Percentiles rank a stretch among this genome's conserved stretches.
Evolutionary conservation across 306 rosid genomes (phyloP).

Genomic region (Dalbergia cochinchinensis): DNA sequence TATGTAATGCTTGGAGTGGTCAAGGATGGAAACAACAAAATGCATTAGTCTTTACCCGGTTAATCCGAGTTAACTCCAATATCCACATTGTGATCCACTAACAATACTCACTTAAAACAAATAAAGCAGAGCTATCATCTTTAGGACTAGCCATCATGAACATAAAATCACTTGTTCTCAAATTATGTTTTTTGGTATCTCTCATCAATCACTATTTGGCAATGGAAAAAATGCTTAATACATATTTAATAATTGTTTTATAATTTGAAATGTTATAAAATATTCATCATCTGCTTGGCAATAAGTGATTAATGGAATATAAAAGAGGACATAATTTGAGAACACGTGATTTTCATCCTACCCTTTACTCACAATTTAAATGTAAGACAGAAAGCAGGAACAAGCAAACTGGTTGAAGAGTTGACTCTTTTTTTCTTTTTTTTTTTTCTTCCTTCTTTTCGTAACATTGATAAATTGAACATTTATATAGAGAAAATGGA

Average conservation of each 20-base stretch:
- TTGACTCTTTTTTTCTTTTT: neutral
- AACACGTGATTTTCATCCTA: neutral
- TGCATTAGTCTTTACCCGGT: neutral
- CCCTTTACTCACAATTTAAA: neutral
- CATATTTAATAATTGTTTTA: too few relatives aligned
- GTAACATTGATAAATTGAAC: neutral
- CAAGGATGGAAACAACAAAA: constrained; percentile 1
- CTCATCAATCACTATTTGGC: too few relatives aligned
- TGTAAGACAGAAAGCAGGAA: constrained; percentile 15
- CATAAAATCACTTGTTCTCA: too few relatives aligned
- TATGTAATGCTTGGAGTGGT: too few relatives aligned
- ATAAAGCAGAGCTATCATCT: neutral
- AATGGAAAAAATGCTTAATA: too few relatives aligned
- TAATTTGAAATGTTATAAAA: too few relatives aligned
- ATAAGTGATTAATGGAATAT: too few relatives aligned
- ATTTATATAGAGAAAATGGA: neutral
- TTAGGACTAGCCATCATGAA: too few relatives aligned
- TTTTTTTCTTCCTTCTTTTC: neutral
- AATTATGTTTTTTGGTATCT: too few relatives aligned
- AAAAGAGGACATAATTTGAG: too few relatives aligned
- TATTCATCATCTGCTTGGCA: too few relatives aligned
- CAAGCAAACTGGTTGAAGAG: constrained; percentile 17
- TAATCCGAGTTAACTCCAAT: constrained; percentile 1
- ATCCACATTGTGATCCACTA: neutral
- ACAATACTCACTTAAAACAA: constrained; percentile 1